Conservation (phyloP, 495 filamentous ascomycete species). For the Gamarada debralockiae region DNA sequence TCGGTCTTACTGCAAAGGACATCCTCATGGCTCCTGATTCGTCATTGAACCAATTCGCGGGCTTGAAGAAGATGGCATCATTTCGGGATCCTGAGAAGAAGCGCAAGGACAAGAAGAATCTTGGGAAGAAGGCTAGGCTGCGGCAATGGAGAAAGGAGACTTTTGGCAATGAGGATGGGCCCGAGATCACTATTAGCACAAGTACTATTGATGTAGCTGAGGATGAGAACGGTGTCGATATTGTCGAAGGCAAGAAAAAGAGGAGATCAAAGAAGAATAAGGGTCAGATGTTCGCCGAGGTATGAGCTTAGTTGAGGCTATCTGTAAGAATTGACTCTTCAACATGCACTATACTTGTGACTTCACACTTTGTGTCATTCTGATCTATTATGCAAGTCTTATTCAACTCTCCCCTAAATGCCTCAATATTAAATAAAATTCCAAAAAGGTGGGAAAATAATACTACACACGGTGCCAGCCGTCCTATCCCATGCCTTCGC, state of each 20-base stretch:
- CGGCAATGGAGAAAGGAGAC: constrained; percentile 89
- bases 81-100: constrained; percentile 90
- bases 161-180: constrained; percentile 73
- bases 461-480: too few relatives aligned
- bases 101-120: constrained; percentile 74
- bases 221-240: constrained; percentile 11
- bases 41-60: constrained; percentile 85
- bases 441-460: too few relatives aligned
- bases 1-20: constrained; percentile 83
- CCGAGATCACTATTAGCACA: constrained; percentile 28
- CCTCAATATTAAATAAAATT: too few relatives aligned
- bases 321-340: neutral
- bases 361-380: too few relatives aligned
- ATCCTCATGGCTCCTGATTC: constrained; percentile 85
- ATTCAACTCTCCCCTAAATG: too few relatives aligned
- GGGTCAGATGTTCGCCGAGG: neutral
- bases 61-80: constrained; percentile 88
- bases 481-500: too few relatives aligned
- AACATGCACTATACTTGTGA: neutral
- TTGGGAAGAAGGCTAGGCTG: constrained; percentile 88
- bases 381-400: too few relatives aligned
- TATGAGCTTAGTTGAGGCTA: neutral
- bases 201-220: constrained; percentile 1
- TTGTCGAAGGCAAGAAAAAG: constrained; percentile 27
- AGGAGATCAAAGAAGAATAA: constrained; percentile 32